Evolutionary conservation across 495 filamentous ascomycete species (phyloP).

Genomic region (Aspergillus haitiensis): DNA sequence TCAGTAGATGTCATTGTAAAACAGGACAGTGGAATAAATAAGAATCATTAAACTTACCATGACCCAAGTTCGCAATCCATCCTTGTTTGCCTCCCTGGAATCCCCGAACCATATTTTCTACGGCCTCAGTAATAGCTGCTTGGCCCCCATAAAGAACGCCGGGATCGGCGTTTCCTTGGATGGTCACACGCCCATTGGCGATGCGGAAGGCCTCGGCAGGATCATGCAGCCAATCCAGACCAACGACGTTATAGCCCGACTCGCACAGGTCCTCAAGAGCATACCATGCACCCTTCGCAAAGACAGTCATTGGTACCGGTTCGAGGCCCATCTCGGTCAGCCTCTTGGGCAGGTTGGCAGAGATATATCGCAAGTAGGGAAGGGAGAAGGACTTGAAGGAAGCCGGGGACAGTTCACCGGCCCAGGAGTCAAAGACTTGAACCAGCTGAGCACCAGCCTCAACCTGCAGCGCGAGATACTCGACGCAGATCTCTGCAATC

Average conservation of each 20-base stretch:
- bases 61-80: conserved; percentile 86
- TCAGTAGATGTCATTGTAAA: neutral
- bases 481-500: conserved; percentile 88
- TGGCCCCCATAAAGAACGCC: conserved; percentile 85
- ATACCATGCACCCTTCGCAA: conserved; percentile 99
- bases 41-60: conserved; percentile 62
- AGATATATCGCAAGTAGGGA: conserved; percentile 84
- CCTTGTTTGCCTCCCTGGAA: conserved; percentile 86
- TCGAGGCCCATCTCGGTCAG: conserved; percentile 72
- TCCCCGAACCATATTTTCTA: conserved; percentile 80
- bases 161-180: conserved; percentile 96
- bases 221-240: conserved; percentile 93
- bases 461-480: conserved; percentile 90
- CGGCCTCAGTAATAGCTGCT: conserved; percentile 73
- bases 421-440: conserved; percentile 99
- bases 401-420: conserved; percentile 82
- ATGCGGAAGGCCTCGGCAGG: conserved; percentile 77
- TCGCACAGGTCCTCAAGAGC: conserved; percentile 83
- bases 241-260: conserved; percentile 88
- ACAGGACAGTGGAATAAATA: neutral
- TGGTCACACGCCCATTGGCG: conserved; percentile 70
- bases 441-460: conserved; percentile 87
- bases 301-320: conserved; percentile 94
- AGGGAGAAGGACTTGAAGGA: conserved; percentile 81
- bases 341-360: conserved; percentile 68